Conservation (phyloP, 805 yeast species). For the Myxozyma geophila region DNA sequence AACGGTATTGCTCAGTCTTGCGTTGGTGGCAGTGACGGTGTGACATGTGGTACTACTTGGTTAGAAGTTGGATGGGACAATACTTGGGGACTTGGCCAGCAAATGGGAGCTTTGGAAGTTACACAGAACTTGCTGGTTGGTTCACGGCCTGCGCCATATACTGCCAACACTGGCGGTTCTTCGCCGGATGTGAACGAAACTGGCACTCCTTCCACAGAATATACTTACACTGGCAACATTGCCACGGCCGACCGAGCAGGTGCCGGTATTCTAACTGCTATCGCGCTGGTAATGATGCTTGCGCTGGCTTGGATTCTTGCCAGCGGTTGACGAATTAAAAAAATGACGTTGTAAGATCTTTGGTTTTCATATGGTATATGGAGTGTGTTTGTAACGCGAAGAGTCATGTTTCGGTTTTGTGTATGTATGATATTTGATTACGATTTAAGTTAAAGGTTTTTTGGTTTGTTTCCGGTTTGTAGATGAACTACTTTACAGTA, state of each 20-base stretch:
- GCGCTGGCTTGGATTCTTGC: constrained; percentile 25
- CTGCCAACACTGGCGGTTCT: constrained; percentile 45
- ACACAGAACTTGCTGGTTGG: constrained; percentile 46
- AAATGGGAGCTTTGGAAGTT: constrained; percentile 79
- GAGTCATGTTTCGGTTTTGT: too few relatives aligned
- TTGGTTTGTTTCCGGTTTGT: too few relatives aligned
- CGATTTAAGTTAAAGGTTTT: too few relatives aligned
- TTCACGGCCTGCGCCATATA: constrained; percentile 51
- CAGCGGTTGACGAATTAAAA: not conserved
- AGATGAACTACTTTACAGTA: too few relatives aligned
- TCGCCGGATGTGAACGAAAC: constrained; percentile 46
- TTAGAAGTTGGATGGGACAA: constrained; percentile 68
- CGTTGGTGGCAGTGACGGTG: constrained; percentile 84
- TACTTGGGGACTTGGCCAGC: constrained; percentile 84
- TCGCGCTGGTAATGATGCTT: constrained; percentile 26
- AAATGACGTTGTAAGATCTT: not conserved
- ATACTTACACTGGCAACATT: not conserved
- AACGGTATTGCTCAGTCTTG: constrained; percentile 80
- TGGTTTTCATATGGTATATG: not conserved
- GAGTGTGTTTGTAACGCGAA: too few relatives aligned
- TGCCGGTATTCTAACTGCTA: constrained; percentile 30
- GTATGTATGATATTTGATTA: too few relatives aligned
- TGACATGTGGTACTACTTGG: constrained; percentile 91
- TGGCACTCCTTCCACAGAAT: constrained; percentile 1
- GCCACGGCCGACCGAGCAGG: constrained; percentile 32